phyloP scores from a whole-genome alignment of 306 rosid species.

The Prunus persica region Prunus_persica_NCBIv2 NC_034011.1:21797001-21797500 shows the following conservation, averaged over 20 bases:
- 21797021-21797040: background rate
- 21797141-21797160: conserved; percentile 1
- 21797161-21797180: background rate
- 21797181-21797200: background rate
- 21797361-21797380: background rate
- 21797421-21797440: background rate
- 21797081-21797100: background rate
- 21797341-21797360: background rate
- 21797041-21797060: background rate
- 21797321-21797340: background rate
- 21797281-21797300: background rate
- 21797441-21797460: conserved; percentile 21
- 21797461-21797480: conserved; percentile 10
- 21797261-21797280: background rate
- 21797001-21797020: background rate
- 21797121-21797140: background rate
- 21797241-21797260: conserved; percentile 11
- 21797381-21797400: background rate
- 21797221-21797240: conserved; percentile 8
- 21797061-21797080: background rate
- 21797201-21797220: background rate
- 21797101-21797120: background rate
- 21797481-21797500: conserved; percentile 3
- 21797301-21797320: background rate
- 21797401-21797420: background rate